Evolutionary conservation across 257 asterid species (phyloP).

Genomic region (Leptodermis oblonga): DNA sequence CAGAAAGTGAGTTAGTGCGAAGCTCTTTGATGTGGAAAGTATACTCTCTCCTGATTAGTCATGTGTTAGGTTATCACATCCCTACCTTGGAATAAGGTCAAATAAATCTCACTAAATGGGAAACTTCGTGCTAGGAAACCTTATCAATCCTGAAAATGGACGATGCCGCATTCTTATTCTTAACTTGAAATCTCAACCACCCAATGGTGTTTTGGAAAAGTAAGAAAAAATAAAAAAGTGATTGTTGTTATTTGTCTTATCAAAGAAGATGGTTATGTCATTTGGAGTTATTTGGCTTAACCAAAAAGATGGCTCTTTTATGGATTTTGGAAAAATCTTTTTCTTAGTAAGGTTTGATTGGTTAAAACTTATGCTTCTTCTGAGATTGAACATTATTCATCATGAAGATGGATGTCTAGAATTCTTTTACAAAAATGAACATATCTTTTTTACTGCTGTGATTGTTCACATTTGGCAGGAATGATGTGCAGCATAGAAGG

Average conservation of each 20-base stretch:
- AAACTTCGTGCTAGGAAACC: not conserved
- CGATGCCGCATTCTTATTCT: not conserved
- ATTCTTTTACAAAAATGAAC: not conserved
- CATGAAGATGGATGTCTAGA: not conserved
- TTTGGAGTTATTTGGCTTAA: too few relatives aligned
- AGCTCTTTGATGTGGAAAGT: too few relatives aligned
- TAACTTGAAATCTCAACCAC: not conserved
- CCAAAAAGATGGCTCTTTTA: not conserved
- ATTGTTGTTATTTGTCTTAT: not conserved
- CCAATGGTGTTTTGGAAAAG: not conserved
- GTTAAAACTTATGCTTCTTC: not conserved
- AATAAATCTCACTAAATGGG: not conserved
- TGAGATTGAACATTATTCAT: not conserved
- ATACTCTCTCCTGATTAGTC: too few relatives aligned
- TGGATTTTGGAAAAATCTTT: too few relatives aligned
- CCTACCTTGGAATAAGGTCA: too few relatives aligned
- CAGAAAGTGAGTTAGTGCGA: not conserved
- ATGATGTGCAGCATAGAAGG: constrained; percentile 42
- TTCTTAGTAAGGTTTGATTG: not conserved
- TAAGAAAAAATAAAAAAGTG: not conserved
- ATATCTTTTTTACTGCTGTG: not conserved
- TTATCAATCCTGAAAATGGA: not conserved
- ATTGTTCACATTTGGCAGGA: constrained; percentile 20
- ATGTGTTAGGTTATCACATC: too few relatives aligned
- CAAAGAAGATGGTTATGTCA: too few relatives aligned